Base-by-base conservation (phyloP, 2,329 filamentous ascomycete genomes). In the Colletotrichum spinosum region DNA sequence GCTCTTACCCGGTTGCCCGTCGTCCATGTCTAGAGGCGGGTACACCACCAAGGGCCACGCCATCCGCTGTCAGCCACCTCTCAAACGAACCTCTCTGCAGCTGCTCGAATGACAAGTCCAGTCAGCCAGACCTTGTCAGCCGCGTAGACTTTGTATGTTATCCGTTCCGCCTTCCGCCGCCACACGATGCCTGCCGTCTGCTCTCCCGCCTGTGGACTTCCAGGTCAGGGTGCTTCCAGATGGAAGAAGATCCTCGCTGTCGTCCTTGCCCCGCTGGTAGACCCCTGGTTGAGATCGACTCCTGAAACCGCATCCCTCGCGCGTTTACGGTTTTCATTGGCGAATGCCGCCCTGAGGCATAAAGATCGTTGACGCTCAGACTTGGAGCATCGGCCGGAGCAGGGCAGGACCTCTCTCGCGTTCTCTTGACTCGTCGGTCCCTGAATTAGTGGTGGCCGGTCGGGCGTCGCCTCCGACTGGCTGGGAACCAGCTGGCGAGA, bases 271-370 rank as follows among this genome's bases (percentile, higher is more conserved):
- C 52, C 65, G 60, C 65, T 45, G 45, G 53, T 62, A 56, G 50
- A 55, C 49, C 61, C 65, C 63, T 66, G 63, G 54, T 42, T 46
- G n/a, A 66, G 65, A 69, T 69, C 54, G 61, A 68, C 67, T 68
- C 45, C 65, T 69, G 67, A 69, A 69, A 69, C 67, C 12, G 53
- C 65, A 65, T 17, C 55, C 53, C 59, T 60, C 67, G 59, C 37
- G 60, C 54, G 53, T 39, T 51, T 60, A 60, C 38, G 51, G 38
- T 50, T 42, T 44, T 51, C 55, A 67, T 64, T 67, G 64, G 60
- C 55, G 44, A 38, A 67, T 60, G 50, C 60, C 45, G 44, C 60
- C 54, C 35, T 67, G 64, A 65, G 64, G 64, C 64, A 67, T 67
- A 67, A 67, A 67, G 54, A 60, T 65, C 60, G 55, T 59, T 58